phyloP scores from a whole-genome alignment of 345 rosid genomes.

The Pelargonium nanum region DNA sequence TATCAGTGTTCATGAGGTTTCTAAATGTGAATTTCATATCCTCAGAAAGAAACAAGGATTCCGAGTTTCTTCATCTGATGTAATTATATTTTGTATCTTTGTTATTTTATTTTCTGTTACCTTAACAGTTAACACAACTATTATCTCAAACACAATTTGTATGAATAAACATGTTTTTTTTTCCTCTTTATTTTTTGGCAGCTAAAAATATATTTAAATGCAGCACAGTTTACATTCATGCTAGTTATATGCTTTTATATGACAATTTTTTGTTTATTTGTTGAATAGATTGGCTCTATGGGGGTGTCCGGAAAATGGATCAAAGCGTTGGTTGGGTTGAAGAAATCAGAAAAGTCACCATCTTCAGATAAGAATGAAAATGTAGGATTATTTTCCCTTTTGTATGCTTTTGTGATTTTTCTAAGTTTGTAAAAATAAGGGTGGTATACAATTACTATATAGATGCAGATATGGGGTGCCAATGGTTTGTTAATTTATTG shows the following conservation, averaged over 20 bases:
- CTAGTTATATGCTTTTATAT: background rate
- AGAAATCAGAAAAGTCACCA: conserved; percentile 54
- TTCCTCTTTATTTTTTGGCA: background rate
- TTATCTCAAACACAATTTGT: background rate
- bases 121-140: too few relatives aligned
- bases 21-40: too few relatives aligned
- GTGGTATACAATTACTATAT: too few relatives aligned
- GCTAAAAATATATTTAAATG: background rate
- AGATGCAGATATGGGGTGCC: too few relatives aligned
- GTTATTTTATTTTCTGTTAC: too few relatives aligned
- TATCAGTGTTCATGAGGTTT: too few relatives aligned
- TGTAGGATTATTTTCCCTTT: conserved; percentile 25
- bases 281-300: conserved; percentile 25
- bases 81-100: too few relatives aligned
- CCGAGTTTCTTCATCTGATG: too few relatives aligned
- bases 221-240: background rate
- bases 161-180: background rate
- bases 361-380: conserved; percentile 40
- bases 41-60: too few relatives aligned
- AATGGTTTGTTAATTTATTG: background rate
- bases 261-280: background rate
- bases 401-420: background rate
- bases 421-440: background rate
- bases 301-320: conserved; percentile 92
- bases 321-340: conserved; percentile 65